Base-by-base conservation (phyloP, 2,329 filamentous ascomycete genomes). In the Knufia fluminis region DNA sequence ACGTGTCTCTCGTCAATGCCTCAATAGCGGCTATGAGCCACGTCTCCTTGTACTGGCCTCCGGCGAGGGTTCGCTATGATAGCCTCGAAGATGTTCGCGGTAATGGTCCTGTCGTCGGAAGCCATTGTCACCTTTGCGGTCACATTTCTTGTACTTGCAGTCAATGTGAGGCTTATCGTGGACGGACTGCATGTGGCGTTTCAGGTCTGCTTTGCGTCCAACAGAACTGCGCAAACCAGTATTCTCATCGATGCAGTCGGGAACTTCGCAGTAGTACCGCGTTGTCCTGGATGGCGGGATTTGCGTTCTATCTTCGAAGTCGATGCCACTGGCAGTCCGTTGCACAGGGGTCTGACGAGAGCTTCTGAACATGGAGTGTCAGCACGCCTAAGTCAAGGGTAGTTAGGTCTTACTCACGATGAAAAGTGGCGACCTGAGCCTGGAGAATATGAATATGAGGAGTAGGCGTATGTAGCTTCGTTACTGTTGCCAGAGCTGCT, bases 71-170 rank as follows among this genome's bases (percentile, higher is more conserved):
- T 71, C 61, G 48, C 73, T 69, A 58, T 81, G 78, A 52, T 72
- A 77, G 38, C 74, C 74, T 46, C 78, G 66, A 46, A 76, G 60
- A 60, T 82, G 78, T 58, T 80, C 78, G 33, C 68, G 68, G 35
- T 79, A 65, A 58, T 81, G 78, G 57, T 82, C 78, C 46, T 71
- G 67, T 4, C 78, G 68, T 3, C 73, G 73, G 57, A 80, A 81
- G 0, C 76, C 77, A 52, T 69, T 64, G 35, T 54, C 59, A 3
- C 67, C 68, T 56, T 73, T 74, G 14, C 73, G 68, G 35, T 62
- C 60, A 57, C 74, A 76, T 35, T 65, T 62, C 1, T 61, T 58
- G 23, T 66, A 61, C 1, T 67, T 64, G 55, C 74, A 77, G 26
- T 49, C 36, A 43, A 68, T 62, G 52, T 64, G 64, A n/a, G 56